These are phyloP conservation scores for Tylopilus sp. DNA, from an alignment of 768 basidiomycete species.

Conservation along the genomic window DNA sequence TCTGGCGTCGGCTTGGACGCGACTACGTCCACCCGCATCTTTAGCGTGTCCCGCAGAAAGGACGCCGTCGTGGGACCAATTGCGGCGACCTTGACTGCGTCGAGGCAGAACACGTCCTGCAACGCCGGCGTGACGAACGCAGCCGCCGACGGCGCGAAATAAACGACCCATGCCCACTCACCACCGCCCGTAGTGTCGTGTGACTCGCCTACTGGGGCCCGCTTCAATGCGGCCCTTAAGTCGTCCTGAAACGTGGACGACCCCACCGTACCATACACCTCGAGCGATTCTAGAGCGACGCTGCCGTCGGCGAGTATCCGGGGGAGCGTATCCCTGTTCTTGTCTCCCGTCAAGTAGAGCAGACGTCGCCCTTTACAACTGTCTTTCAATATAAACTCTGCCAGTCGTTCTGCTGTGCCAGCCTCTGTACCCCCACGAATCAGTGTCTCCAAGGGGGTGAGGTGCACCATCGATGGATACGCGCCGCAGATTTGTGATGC, in stretches of 20 bases:
- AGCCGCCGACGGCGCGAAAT: constrained; percentile 74
- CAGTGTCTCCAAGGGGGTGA: constrained; percentile 25
- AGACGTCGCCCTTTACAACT: constrained; percentile 29
- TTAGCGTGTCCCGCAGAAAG: constrained; percentile 45
- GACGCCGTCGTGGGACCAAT: constrained; percentile 67
- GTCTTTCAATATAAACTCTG: constrained; percentile 54
- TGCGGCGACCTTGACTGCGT: constrained; percentile 43
- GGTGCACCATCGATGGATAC: constrained; percentile 35
- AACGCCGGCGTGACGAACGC: constrained; percentile 53
- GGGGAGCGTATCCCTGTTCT: constrained; percentile 69
- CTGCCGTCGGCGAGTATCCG: constrained; percentile 44
- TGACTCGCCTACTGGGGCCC: constrained; percentile 23
- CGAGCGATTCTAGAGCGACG: constrained; percentile 46
- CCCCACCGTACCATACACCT: constrained; percentile 70
- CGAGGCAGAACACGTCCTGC: constrained; percentile 37
- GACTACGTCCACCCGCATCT: constrained; percentile 51
- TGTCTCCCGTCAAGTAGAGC: constrained; percentile 84
- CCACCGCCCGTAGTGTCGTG: background rate
- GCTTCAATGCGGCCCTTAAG: constrained; percentile 34
- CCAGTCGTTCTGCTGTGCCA: constrained; percentile 69
- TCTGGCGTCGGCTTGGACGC: constrained; percentile 56
- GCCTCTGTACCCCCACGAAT: constrained; percentile 46
- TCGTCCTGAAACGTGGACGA: constrained; percentile 48
- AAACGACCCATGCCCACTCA: constrained; percentile 54
- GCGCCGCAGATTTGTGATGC: constrained; percentile 32